A percentile compares a stretch with the other conserved stretches of the same genome.
Evolutionary conservation across 441 rosid genomes (phyloP).

Genomic region (Pelargonium exstipulatum): DNA sequence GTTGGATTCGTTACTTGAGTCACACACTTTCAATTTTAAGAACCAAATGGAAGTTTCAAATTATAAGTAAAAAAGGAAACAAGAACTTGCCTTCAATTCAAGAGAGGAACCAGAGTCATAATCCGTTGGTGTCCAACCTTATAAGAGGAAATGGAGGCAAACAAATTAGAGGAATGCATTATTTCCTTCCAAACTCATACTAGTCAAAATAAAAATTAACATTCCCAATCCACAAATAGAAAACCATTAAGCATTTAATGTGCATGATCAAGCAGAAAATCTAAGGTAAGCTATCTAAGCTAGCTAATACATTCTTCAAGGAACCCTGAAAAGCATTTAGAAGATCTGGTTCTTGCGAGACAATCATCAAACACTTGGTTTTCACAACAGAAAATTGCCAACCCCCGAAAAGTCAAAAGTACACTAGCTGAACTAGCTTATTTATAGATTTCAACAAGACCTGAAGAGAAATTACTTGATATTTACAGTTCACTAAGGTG

Average conservation of each 20-base stretch:
- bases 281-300: too few species aligned
- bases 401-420: too few species aligned
- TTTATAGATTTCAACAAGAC: too few species aligned
- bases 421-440: too few species aligned
- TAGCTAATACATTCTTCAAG: too few species aligned
- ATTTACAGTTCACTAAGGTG: too few species aligned
- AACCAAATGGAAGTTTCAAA: slow-evolving; percentile 6
- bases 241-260: too few species aligned
- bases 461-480: too few species aligned
- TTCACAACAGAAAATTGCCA: not conserved
- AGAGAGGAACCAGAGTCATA: slow-evolving; percentile 27
- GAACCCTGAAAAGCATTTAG: too few species aligned
- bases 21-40: not conserved
- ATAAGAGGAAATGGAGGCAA: slow-evolving; percentile 10
- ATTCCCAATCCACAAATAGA: too few species aligned
- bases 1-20: not conserved
- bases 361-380: not conserved
- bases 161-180: not conserved
- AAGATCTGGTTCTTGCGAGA: not conserved
- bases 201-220: too few species aligned
- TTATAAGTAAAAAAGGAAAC: slow-evolving; percentile 3
- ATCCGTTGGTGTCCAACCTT: slow-evolving; percentile 24
- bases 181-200: not conserved
- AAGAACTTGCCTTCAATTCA: slow-evolving; percentile 38
- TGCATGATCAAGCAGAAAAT: too few species aligned